Base-by-base conservation (phyloP, 2,329 filamentous ascomycete genomes). In the Neofusicoccum sp. region DNA sequence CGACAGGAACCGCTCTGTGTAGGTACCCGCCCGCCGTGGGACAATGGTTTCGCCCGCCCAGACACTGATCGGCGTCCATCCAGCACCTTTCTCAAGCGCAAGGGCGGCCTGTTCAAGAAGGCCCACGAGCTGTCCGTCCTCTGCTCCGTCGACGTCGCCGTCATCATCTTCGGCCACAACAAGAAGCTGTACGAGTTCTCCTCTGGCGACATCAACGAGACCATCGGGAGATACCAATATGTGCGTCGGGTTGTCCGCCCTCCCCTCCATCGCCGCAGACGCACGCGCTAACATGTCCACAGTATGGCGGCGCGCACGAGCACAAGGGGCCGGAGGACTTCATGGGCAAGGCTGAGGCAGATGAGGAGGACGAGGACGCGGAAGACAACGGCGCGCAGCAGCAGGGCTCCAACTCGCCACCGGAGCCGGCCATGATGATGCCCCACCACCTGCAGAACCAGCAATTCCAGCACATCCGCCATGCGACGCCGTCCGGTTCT, bases 121-220 rank as follows among this genome's bases (percentile, higher is more conserved):
- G 95, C 95, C 58, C 93, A 99, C 76, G 95, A 99, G 83, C 85
- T 99, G 57, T 96, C 93, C 58, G 95, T 99, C 48, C 88, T 99
- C 65, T 99, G 95, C 76, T 97, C 93, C 40, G 95, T 99, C 74
- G 95, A 99, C 75, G 95, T 99, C 67, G 95, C 95, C 41, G 95
- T 99, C 71, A 95, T 99, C 75, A 97, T 99, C 71, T 98, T 98
- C 73, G 93, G 93, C 65, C 93, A 91, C 79, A 99, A 99, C 78
- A 99, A 98, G 84, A 98, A 98, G 80, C 84, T 99, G 28, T 97
- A 98, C 77, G 92, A 99, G 76, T 99, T 96, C 76, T 98, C 93
- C 11, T 98, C 93, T 16, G 83, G 86, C 68, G 91, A 97, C 75
- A 96, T 99, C 84, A 89, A 89, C 74, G 91, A 97, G 65, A 90